phyloP scores from a whole-genome alignment of 257 asterid species.

The Solanum microdontum region DNA sequence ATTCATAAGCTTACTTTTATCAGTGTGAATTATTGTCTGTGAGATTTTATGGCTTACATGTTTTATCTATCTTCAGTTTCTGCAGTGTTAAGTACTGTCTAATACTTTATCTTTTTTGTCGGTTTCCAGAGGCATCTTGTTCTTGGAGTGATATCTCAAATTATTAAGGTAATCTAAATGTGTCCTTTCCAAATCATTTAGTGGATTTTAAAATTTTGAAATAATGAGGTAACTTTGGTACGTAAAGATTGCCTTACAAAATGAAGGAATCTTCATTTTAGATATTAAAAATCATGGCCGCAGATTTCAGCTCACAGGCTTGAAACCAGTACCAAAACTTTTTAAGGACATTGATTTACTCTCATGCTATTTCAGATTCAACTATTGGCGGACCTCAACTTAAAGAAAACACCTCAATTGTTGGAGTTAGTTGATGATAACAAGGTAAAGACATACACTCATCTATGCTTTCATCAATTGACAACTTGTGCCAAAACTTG shows the following conservation, averaged over 20 bases:
- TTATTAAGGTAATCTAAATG: conserved; percentile 63
- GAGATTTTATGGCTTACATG: neutral
- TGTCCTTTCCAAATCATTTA: neutral
- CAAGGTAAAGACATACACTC: conserved; percentile 42
- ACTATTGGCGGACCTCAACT: conserved; percentile 11
- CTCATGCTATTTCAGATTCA: conserved; percentile 42
- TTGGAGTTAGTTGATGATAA: conserved; percentile 89
- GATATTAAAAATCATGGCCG: neutral
- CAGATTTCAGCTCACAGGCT: neutral
- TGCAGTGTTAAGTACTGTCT: conserved; percentile 8
- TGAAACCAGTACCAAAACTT: neutral
- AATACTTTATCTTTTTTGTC: conserved; percentile 7
- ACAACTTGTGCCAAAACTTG: neutral
- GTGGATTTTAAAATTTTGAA: neutral
- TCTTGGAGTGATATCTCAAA: conserved; percentile 93
- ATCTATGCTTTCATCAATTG: neutral
- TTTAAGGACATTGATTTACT: neutral
- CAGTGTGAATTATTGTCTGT: neutral
- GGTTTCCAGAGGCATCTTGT: conserved; percentile 92
- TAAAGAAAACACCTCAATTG: conserved; percentile 44
- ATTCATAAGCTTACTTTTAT: neutral
- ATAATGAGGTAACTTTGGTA: neutral
- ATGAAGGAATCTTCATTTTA: neutral
- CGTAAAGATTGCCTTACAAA: neutral
- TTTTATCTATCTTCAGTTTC: neutral